phyloP scores from a whole-genome alignment of 495 filamentous ascomycete species.

The Aspergillus sparsus region DNA sequence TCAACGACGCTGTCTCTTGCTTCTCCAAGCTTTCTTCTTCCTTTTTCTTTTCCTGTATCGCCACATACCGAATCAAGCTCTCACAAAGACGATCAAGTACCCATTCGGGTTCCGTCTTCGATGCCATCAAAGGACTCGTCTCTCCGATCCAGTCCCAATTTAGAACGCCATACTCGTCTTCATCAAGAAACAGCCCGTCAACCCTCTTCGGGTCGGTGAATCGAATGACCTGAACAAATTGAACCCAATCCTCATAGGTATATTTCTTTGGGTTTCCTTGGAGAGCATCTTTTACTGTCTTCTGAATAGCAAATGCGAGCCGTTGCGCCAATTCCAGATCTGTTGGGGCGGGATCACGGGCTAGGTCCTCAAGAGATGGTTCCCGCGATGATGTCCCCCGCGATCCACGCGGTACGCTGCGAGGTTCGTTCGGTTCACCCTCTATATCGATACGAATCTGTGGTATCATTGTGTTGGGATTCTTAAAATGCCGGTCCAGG shows the following conservation, averaged over 20 bases:
- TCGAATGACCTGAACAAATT: constrained; percentile 60
- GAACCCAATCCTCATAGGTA: constrained; percentile 65
- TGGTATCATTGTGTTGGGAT: constrained; percentile 43
- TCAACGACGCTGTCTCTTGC: too few relatives aligned
- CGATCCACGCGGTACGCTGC: background rate
- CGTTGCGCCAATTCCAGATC: constrained; percentile 48
- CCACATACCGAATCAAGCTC: constrained; percentile 56
- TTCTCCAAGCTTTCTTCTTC: background rate
- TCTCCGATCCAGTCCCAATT: constrained; percentile 72
- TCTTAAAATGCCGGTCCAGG: constrained; percentile 38
- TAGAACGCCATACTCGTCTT: constrained; percentile 57
- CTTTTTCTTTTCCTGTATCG: constrained; percentile 21
- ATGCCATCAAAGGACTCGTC: constrained; percentile 60
- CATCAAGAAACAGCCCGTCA: constrained; percentile 33
- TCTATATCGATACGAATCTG: constrained; percentile 25
- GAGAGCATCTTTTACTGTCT: constrained; percentile 48
- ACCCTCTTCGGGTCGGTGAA: constrained; percentile 47
- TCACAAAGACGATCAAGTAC: constrained; percentile 61
- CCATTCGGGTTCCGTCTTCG: constrained; percentile 60
- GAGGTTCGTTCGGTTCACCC: background rate
- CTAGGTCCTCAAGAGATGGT: constrained; percentile 44
- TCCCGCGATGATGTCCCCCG: background rate
- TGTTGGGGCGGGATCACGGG: constrained; percentile 34
- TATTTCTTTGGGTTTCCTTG: constrained; percentile 48
- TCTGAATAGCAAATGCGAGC: constrained; percentile 56